A percentile compares a stretch with the other conserved stretches of the same genome.
Evolutionary conservation across 2,329 filamentous ascomycete genomes (phyloP).

Genomic region (Kalmusia sp.): DNA sequence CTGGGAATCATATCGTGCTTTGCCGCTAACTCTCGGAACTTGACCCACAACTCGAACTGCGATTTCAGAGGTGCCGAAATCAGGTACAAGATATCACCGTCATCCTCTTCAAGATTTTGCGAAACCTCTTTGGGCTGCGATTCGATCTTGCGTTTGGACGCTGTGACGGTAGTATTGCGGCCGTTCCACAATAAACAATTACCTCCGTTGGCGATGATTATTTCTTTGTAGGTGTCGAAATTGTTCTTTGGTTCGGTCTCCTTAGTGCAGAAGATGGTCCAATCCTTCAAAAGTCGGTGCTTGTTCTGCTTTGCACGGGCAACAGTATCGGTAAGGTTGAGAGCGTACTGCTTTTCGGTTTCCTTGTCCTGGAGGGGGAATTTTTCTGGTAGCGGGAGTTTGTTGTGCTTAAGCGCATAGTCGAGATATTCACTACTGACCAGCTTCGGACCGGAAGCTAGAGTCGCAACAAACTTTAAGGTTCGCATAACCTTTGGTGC

Average conservation of each 20-base stretch:
- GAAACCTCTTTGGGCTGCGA: constrained; percentile 41
- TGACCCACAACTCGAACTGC: constrained; percentile 78
- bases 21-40: constrained; percentile 79
- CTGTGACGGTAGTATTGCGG: constrained; percentile 70
- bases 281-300: constrained; percentile 75
- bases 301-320: constrained; percentile 77
- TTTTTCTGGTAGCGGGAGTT: constrained; percentile 68
- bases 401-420: constrained; percentile 72
- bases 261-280: constrained; percentile 84
- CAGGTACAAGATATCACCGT: constrained; percentile 71
- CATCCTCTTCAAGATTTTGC: constrained; percentile 69
- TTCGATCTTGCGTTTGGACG: constrained; percentile 45
- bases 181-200: constrained; percentile 79
- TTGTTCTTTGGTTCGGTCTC: too few relatives aligned
- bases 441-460: constrained; percentile 81
- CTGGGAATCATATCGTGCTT: constrained; percentile 80
- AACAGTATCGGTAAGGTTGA: constrained; percentile 73
- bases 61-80: constrained; percentile 71
- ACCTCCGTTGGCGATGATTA: constrained; percentile 88
- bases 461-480: constrained; percentile 87
- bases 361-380: constrained; percentile 75
- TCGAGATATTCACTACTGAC: constrained; percentile 82
- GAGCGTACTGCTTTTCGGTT: constrained; percentile 73
- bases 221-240: constrained; percentile 82
- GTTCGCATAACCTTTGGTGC: constrained; percentile 88